Evolutionary conservation across 1,284 basidiomycete genomes (phyloP).

Genomic region (Cryptococcus maquisensis): DNA sequence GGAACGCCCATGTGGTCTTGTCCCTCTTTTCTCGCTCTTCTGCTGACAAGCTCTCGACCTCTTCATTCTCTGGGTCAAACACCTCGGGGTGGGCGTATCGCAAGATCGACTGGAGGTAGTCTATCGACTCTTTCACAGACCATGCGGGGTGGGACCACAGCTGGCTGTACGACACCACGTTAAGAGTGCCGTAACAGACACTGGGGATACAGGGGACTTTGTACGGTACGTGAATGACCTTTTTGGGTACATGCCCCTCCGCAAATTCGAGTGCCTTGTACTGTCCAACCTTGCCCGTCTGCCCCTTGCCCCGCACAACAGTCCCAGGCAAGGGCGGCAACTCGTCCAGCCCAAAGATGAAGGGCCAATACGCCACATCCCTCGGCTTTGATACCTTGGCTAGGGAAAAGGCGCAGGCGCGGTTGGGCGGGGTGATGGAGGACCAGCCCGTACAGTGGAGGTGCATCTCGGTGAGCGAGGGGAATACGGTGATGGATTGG

Average conservation of each 20-base stretch:
- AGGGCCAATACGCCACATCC: background rate
- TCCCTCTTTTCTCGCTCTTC: background rate
- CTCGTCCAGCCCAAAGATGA: slow-evolving; percentile 1
- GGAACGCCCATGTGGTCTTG: background rate
- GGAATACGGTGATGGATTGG: background rate
- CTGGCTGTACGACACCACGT: background rate
- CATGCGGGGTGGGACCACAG: background rate
- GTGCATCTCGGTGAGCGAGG: background rate
- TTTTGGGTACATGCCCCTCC: background rate
- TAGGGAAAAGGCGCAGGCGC: background rate
- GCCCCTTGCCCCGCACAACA: background rate
- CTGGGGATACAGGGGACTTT: background rate
- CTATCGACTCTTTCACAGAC: background rate
- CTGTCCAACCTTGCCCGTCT: background rate
- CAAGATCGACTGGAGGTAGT: background rate
- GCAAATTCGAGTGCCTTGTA: background rate
- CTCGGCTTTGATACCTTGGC: background rate
- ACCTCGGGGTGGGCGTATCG: background rate
- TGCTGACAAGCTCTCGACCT: background rate
- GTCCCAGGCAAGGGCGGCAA: background rate
- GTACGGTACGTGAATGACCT: background rate
- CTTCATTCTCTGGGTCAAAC: background rate
- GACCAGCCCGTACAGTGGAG: background rate
- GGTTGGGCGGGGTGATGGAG: background rate
- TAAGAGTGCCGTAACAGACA: background rate